Evolutionary conservation across 257 asterid genomes (phyloP).

Genomic region (Solanum tarijense): DNA sequence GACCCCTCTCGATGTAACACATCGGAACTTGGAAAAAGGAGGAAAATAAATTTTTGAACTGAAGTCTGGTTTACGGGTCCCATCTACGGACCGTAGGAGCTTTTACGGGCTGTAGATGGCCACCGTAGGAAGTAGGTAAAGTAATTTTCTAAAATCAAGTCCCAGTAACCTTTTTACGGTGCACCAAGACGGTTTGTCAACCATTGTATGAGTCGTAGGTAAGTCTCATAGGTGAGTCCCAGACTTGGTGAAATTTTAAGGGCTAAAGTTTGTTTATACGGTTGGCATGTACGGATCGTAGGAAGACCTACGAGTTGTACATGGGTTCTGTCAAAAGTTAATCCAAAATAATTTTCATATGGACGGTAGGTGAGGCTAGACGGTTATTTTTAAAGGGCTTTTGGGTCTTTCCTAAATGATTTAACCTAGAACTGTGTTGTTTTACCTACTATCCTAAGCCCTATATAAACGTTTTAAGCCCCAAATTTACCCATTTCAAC

Average conservation of each 20-base stretch:
- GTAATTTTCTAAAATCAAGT: background rate
- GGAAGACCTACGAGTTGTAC: background rate
- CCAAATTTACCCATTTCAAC: background rate
- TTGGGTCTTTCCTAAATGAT: background rate
- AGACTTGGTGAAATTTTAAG: background rate
- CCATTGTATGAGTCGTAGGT: background rate
- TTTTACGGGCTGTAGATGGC: background rate
- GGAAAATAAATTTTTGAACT: background rate
- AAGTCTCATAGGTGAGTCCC: background rate
- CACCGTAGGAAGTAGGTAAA: background rate
- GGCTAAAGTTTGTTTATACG: background rate
- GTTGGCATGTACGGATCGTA: background rate
- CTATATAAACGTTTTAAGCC: background rate
- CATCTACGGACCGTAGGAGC: background rate
- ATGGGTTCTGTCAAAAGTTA: background rate
- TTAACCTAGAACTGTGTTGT: background rate
- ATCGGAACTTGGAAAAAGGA: background rate
- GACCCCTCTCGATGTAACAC: background rate
- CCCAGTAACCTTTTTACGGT: background rate
- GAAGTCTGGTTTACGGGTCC: background rate
- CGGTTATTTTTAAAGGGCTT: background rate
- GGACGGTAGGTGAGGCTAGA: background rate
- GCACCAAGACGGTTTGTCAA: background rate
- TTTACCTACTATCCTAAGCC: background rate
- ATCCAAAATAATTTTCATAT: background rate